Conservation (phyloP, 345 rosid genomes). For the Citrus sp. region DNA sequence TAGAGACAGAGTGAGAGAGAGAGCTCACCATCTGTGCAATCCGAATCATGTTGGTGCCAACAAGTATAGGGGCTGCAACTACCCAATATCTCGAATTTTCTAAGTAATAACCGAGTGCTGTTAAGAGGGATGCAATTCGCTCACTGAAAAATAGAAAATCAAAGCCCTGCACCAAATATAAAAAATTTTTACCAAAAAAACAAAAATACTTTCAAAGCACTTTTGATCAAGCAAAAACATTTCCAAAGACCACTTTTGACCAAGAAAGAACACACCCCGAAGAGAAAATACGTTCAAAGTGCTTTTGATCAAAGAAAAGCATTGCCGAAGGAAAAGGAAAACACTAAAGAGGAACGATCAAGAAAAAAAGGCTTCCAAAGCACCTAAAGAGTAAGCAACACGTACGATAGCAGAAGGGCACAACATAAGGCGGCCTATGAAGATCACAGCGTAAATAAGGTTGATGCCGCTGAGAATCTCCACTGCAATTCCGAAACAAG, state of each 20-base stretch:
- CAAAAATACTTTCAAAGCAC: no score
- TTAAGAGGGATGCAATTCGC: not conserved
- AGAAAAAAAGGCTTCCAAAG: no score
- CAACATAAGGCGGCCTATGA: not conserved
- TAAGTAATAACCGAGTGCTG: not conserved
- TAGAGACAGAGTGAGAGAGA: not conserved
- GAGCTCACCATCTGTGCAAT: not conserved
- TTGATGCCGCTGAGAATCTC: not conserved
- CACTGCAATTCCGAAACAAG: not conserved
- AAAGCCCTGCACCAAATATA: not conserved
- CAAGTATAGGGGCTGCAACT: not conserved
- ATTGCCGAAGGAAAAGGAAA: not conserved
- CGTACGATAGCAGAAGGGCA: not conserved
- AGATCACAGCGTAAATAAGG: not conserved
- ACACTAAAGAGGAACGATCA: not conserved
- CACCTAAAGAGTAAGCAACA: not conserved
- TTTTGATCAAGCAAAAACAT: no score
- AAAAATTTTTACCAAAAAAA: not conserved
- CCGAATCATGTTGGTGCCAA: not conserved
- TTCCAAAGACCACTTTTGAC: no score
- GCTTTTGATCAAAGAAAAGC: not conserved
- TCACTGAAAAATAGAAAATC: not conserved
- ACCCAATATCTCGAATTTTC: no score
- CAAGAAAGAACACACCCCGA: not conserved
- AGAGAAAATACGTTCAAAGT: not conserved